A percentile compares a stretch with the other conserved stretches of the same genome.
Conservation (phyloP, 2,329 filamentous ascomycete genomes). For the Aureobasidium sp. region DNA sequence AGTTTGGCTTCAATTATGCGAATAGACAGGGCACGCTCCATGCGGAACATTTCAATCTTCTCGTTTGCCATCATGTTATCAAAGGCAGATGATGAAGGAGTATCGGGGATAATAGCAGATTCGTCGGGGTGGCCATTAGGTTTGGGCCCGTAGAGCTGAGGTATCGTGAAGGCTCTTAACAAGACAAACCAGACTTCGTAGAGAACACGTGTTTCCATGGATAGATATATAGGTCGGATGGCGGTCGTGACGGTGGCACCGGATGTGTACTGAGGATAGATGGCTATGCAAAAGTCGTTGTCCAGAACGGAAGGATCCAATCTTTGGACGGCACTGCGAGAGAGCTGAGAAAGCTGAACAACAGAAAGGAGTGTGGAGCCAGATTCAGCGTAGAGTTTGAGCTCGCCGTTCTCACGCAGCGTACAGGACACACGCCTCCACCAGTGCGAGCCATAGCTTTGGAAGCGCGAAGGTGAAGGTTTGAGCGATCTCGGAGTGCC, state of each 20-base stretch:
- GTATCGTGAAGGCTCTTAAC: constrained; percentile 80
- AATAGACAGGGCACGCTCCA: constrained; percentile 52
- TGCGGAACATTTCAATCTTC: constrained; percentile 54
- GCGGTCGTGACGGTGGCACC: constrained; percentile 59
- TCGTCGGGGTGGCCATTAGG: not conserved
- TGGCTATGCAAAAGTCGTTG: constrained; percentile 87
- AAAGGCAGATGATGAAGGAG: constrained; percentile 18
- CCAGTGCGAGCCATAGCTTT: constrained; percentile 49
- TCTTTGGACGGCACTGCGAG: constrained; percentile 81
- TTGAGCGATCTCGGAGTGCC: constrained; percentile 27
- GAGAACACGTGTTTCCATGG: constrained; percentile 75
- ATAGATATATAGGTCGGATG: constrained; percentile 80
- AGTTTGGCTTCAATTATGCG: constrained; percentile 51
- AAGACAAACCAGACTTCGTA: constrained; percentile 97
- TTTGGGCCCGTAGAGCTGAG: constrained; percentile 74
- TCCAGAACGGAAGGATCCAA: constrained; percentile 84
- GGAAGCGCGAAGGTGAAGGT: constrained; percentile 46
- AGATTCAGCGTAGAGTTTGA: constrained; percentile 81
- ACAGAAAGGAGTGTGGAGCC: constrained; percentile 72
- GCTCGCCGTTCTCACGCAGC: constrained; percentile 85
- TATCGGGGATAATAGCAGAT: constrained; percentile 28
- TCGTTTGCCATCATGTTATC: constrained; percentile 25
- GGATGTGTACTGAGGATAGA: constrained; percentile 85
- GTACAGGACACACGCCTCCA: constrained; percentile 92
- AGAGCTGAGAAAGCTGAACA: constrained; percentile 80